A percentile compares a stretch with the other conserved stretches of the same genome.
These are phyloP conservation scores for Solidago caesia DNA, from an alignment of 129 eudicot species.

Conservation along the genomic window DNA sequence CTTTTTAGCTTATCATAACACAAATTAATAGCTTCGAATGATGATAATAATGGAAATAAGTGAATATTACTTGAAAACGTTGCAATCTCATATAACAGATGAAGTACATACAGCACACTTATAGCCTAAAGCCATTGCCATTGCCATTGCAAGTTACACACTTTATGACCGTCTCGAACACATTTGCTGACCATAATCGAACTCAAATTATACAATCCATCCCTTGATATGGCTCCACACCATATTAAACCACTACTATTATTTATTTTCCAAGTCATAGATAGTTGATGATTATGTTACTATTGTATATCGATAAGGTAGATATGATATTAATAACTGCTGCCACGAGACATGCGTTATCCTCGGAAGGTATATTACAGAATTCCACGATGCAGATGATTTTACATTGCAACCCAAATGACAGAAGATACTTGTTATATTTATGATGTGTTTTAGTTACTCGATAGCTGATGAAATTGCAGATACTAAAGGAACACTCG, in stretches of 20 bases:
- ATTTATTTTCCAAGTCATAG: background rate
- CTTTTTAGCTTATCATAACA: no score
- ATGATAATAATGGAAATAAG: background rate
- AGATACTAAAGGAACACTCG: slow-evolving; percentile 36
- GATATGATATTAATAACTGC: slow-evolving; percentile 70
- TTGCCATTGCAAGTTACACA: no score
- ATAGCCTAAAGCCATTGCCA: no score
- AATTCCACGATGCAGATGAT: slow-evolving; percentile 10
- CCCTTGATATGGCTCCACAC: no score
- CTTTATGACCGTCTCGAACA: no score
- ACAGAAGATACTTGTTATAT: background rate
- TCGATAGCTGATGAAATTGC: background rate
- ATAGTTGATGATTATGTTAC: background rate
- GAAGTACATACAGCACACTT: no score
- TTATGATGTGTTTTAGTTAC: background rate
- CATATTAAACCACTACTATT: no score
- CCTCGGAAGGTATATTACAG: slow-evolving; percentile 91
- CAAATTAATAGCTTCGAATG: no score
- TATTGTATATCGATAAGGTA: slow-evolving; percentile 72
- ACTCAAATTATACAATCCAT: no score
- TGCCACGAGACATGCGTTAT: slow-evolving; percentile 93
- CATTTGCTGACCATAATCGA: no score
- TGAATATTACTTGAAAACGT: background rate
- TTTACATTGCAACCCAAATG: background rate
- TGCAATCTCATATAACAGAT: no score